Base-by-base conservation (phyloP, 2,329 filamentous ascomycete species). In the Colletotrichum tropicale region DNA sequence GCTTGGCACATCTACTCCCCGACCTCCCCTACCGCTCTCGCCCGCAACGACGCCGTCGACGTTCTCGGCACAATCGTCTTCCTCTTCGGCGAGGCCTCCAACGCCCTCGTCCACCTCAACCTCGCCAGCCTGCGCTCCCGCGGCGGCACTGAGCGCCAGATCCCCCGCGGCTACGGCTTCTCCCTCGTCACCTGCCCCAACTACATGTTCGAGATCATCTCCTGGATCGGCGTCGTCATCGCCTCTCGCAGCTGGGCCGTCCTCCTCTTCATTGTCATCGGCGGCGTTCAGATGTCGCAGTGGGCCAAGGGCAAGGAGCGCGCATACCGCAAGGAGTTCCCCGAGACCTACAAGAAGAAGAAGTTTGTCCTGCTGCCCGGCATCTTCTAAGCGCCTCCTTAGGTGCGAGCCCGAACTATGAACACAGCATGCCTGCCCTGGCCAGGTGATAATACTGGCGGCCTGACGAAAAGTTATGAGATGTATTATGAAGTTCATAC, bases 331-430 rank as follows among this genome's bases (percentile, higher is more conserved):
- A 94, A 94, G 85, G 95, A 98, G 84, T 98, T 98, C 85, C 94
- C 94, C 55, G 94, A 96, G 83, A 94, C 93, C 86, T 99, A 99
- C 88, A 96, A 96, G 93, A 96, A 94, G 89, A 98, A 99, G 95
- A 92, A 92, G 81, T 96, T 90, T 82, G 92, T 91, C 76, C 94
- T 98, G 86, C 85, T 98, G 74, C 95, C 97, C 5, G 94, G 94
- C 5, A 86, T 98, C 66, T 90, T 93, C 82, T 97, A 87, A 86
- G 67, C 52, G 28, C 64, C 24, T 52, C 12, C 0, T 28, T 21
- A 18, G 12, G 26, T 62, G 30, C 32, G 28, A 21, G 28, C 18
- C 26, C 55, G 61, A 61, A 21, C 58, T 26, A 13, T 32, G 21
- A 24, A 21, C 10, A 21, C 1, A 36, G 55, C 43, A 28, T 58